Evolutionary conservation across 2,329 filamentous ascomycete species (phyloP).

Genomic region (Nigrograna mackinnonii): DNA sequence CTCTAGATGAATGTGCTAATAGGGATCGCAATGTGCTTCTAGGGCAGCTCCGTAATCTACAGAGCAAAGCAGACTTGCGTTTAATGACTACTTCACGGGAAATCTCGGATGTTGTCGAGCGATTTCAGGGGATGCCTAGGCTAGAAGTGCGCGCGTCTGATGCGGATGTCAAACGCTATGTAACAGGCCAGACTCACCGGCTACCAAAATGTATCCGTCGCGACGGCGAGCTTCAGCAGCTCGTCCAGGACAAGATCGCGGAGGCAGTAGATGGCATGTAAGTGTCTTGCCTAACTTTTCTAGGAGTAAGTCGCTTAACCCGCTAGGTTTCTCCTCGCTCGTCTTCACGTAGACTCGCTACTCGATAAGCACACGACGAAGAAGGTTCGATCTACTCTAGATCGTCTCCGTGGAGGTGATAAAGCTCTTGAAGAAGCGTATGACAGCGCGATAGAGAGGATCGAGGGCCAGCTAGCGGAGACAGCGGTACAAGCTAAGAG

Average conservation of each 20-base stretch:
- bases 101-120: conserved; percentile 8
- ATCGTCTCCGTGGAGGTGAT: conserved; percentile 26
- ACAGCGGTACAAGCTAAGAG: conserved; percentile 37
- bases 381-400: conserved; percentile 33
- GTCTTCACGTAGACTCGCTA: conserved; percentile 40
- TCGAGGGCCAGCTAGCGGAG: conserved; percentile 38
- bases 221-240: conserved; percentile 2
- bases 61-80: conserved; percentile 6
- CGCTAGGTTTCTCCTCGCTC: conserved; percentile 44
- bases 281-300: conserved; percentile 1
- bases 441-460: conserved; percentile 44
- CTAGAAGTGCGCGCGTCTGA: conserved; percentile 14
- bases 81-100: conserved; percentile 14
- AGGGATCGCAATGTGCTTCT: too few species aligned
- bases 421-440: conserved; percentile 44
- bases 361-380: conserved; percentile 30
- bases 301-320: conserved; percentile 6
- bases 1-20: conserved; percentile 37
- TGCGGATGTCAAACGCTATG: conserved; percentile 12
- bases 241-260: conserved; percentile 7
- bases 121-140: conserved; percentile 3
- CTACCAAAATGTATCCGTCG: conserved; percentile 9
- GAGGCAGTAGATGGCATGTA: conserved; percentile 18
- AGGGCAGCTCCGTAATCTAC: conserved; percentile 12
- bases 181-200: conserved; percentile 5